Conservation (phyloP, 805 yeast species). For the Kodamaea leandrae region DNA sequence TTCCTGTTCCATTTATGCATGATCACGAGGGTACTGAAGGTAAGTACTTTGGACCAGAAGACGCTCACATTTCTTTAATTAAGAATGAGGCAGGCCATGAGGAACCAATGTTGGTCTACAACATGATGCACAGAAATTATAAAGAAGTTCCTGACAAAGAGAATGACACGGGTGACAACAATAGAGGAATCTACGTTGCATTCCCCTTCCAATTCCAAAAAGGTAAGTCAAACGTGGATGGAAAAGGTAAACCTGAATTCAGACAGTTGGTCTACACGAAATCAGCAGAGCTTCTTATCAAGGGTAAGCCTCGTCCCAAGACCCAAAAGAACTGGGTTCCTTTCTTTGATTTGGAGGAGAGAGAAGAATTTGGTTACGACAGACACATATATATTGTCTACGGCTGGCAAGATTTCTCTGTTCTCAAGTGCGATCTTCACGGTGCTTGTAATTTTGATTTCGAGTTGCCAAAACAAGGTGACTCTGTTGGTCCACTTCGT, state of each 20-base stretch:
- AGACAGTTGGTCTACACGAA: slow-evolving; percentile 19
- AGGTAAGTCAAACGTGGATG: slow-evolving; percentile 30
- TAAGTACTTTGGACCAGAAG: slow-evolving; percentile 47
- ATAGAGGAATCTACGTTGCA: slow-evolving; percentile 27
- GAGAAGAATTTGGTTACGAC: slow-evolving; percentile 25
- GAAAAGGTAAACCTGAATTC: slow-evolving; percentile 11
- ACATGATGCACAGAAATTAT: slow-evolving; percentile 25
- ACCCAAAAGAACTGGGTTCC: slow-evolving; percentile 44
- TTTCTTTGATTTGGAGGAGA: slow-evolving; percentile 24
- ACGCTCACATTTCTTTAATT: slow-evolving; percentile 43
- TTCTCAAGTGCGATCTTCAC: slow-evolving; percentile 25
- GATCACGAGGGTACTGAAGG: slow-evolving; percentile 20
- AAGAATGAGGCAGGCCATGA: slow-evolving; percentile 32
- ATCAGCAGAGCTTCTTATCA: slow-evolving; percentile 19
- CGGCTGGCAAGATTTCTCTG: slow-evolving; percentile 30
- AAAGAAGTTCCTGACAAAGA: slow-evolving; percentile 2
- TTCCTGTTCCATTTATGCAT: slow-evolving; percentile 32
- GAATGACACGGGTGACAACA: background rate
- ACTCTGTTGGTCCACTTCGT: slow-evolving; percentile 29
- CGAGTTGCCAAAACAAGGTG: background rate
- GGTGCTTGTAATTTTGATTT: slow-evolving; percentile 21
- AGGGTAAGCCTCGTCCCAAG: slow-evolving; percentile 7
- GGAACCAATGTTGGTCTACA: slow-evolving; percentile 49
- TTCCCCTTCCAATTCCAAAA: slow-evolving; percentile 34
- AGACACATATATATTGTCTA: slow-evolving; percentile 29